phyloP scores from a whole-genome alignment of 2,329 filamentous ascomycete species.

The Fusarium sp. region DNA sequence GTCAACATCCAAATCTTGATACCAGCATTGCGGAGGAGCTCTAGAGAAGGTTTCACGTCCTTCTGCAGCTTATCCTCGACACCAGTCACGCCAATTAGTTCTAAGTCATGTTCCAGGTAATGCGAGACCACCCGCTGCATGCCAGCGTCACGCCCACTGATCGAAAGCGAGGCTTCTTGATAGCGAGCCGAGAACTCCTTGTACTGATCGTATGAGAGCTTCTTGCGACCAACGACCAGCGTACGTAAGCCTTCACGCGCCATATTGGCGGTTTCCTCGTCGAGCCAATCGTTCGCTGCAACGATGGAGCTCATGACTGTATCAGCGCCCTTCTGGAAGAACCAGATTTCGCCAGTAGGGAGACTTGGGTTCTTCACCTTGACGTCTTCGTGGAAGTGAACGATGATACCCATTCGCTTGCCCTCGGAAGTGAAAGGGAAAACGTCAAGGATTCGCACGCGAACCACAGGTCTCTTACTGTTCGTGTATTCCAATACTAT shows the following conservation, averaged over 20 bases:
- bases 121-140: conserved; percentile 83
- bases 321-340: conserved; percentile 98
- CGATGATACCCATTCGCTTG: conserved; percentile 97
- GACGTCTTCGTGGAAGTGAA: conserved; percentile 75
- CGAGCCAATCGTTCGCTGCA: conserved; percentile 95
- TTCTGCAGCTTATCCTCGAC: conserved; percentile 97
- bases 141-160: conserved; percentile 80
- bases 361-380: conserved; percentile 59
- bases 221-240: conserved; percentile 92
- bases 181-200: conserved; percentile 78
- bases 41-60: conserved; percentile 93
- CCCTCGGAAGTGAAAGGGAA: conserved; percentile 98
- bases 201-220: conserved; percentile 80
- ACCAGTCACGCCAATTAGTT: conserved; percentile 95
- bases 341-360: conserved; percentile 85
- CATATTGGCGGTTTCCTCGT: conserved; percentile 99
- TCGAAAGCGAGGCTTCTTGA: conserved; percentile 79
- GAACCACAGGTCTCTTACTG: conserved; percentile 77
- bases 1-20: conserved; percentile 99
- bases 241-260: conserved; percentile 94
- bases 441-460: conserved; percentile 87
- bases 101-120: conserved; percentile 85
- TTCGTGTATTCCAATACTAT: conserved; percentile 84
- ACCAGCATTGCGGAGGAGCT: conserved; percentile 93
- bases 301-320: conserved; percentile 98